These are phyloP conservation scores for Diaporthe helianthi DNA, from an alignment of 2,329 filamentous ascomycete species.

Conservation along the genomic window DNA sequence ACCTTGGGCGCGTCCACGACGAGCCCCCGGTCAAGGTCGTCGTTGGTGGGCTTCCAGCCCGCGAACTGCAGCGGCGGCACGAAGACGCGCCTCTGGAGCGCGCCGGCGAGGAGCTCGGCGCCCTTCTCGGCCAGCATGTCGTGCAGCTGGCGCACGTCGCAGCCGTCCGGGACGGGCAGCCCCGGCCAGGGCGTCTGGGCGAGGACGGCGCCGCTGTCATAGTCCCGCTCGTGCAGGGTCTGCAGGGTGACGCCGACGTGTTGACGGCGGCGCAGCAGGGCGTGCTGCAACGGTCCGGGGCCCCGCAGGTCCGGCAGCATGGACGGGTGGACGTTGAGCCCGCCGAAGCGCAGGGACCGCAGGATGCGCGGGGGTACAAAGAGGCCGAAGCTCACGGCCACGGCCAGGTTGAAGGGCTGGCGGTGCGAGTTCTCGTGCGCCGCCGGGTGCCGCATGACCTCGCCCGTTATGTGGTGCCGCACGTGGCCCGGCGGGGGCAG, in stretches of 20 bases:
- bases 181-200: constrained; percentile 70
- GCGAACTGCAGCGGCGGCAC: constrained; percentile 57
- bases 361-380: constrained; percentile 84
- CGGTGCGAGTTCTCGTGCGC: constrained; percentile 50
- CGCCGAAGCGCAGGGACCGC: constrained; percentile 75
- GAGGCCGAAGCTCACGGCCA: constrained; percentile 94
- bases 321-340: constrained; percentile 93
- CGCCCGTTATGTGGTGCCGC: constrained; percentile 31
- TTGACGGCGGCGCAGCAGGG: constrained; percentile 68
- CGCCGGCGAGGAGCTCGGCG: constrained; percentile 72
- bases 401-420: constrained; percentile 72
- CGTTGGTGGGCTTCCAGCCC: constrained; percentile 37
- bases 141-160: constrained; percentile 58
- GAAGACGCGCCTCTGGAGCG: constrained; percentile 69
- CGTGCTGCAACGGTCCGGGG: constrained; percentile 84
- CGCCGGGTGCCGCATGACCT: constrained; percentile 34
- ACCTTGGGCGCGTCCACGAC: constrained; percentile 75
- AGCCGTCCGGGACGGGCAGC: constrained; percentile 55
- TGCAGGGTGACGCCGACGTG: constrained; percentile 83
- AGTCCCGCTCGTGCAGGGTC: constrained; percentile 77
- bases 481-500: constrained; percentile 24
- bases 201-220: constrained; percentile 82
- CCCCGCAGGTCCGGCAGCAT: constrained; percentile 86
- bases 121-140: constrained; percentile 66
- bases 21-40: constrained; percentile 38